phyloP scores from a whole-genome alignment of 2,329 filamentous ascomycete species.

The Pseudopyricularia cyperi region DNA sequence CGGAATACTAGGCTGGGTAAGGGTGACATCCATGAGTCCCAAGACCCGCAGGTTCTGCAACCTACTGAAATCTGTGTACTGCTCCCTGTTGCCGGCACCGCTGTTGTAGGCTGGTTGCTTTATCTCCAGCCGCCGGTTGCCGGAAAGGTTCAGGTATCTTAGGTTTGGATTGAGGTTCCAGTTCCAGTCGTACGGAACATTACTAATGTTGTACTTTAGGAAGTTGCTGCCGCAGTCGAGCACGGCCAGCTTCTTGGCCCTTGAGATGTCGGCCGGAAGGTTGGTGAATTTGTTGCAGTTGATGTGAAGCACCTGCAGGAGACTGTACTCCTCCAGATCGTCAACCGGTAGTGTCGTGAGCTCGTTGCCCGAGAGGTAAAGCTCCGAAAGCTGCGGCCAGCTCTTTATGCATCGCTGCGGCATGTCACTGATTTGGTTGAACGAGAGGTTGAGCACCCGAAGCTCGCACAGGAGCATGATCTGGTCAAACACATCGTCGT shows the following conservation, averaged over 20 bases:
- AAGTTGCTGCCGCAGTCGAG: constrained; percentile 91
- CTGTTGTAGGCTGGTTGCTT: constrained; percentile 47
- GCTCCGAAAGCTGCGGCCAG: constrained; percentile 80
- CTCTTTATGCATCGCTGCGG: constrained; percentile 76
- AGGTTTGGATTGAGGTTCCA: constrained; percentile 98
- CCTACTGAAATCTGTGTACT: constrained; percentile 78
- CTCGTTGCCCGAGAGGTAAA: constrained; percentile 93
- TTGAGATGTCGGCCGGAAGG: constrained; percentile 84
- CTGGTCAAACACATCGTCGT: constrained; percentile 92
- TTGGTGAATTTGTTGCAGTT: constrained; percentile 98
- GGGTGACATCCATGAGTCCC: constrained; percentile 93
- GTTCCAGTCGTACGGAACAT: constrained; percentile 99
- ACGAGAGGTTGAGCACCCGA: constrained; percentile 81
- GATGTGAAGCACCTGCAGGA: constrained; percentile 81
- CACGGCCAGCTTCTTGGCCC: constrained; percentile 82
- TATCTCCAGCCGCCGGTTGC: constrained; percentile 93
- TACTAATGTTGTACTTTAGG: constrained; percentile 97
- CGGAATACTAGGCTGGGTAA: constrained; percentile 84
- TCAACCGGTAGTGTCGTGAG: constrained; percentile 84
- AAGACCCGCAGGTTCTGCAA: constrained; percentile 74
- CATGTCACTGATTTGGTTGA: constrained; percentile 88
- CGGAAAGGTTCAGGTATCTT: constrained; percentile 89
- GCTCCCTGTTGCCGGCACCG: constrained; percentile 47
- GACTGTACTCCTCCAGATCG: constrained; percentile 80
- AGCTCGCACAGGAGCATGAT: constrained; percentile 71